These are phyloP conservation scores for Ustilaginoidea virens DNA, from an alignment of 2,329 filamentous ascomycete species.

Conservation along the genomic window DNA sequence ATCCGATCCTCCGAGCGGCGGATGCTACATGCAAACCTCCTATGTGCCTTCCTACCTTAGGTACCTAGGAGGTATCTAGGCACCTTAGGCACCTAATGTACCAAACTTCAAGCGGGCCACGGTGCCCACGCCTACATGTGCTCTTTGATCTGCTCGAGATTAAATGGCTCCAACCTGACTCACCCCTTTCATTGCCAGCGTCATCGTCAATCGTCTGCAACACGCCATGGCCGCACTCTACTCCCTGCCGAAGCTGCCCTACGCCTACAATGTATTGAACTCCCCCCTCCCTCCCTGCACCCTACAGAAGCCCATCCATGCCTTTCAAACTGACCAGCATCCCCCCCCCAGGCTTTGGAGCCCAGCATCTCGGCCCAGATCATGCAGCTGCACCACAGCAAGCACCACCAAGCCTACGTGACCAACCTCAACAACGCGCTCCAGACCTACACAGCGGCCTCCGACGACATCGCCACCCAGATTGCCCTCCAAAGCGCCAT, in stretches of 20 bases:
- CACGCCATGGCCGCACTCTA: slow-evolving; percentile 31
- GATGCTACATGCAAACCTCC: not conserved
- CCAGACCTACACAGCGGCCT: slow-evolving; percentile 36
- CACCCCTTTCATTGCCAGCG: too few relatives aligned
- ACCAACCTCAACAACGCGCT: slow-evolving; percentile 58
- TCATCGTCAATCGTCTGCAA: too few relatives aligned
- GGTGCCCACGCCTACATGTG: too few relatives aligned
- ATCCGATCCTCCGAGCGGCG: slow-evolving; percentile 1
- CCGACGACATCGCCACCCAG: slow-evolving; percentile 45
- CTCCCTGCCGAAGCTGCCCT: slow-evolving; percentile 49
- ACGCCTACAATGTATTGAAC: slow-evolving; percentile 50
- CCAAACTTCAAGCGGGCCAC: too few relatives aligned
- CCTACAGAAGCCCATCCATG: too few relatives aligned
- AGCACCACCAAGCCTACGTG: slow-evolving; percentile 69
- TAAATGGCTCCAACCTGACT: too few relatives aligned
- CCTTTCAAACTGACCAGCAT: too few relatives aligned
- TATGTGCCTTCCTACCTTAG: not conserved
- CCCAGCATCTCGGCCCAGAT: slow-evolving; percentile 63
- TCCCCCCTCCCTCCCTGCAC: slow-evolving; percentile 3
- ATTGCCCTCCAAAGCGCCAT: slow-evolving; percentile 55
- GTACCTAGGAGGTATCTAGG: not conserved
- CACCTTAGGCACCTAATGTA: too few relatives aligned
- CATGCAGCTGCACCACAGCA: slow-evolving; percentile 68
- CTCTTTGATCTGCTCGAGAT: too few relatives aligned
- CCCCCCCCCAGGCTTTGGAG: slow-evolving; percentile 49